Evolutionary conservation across 2,329 filamentous ascomycete genomes (phyloP).

Genomic region (Claviceps cyperi): DNA sequence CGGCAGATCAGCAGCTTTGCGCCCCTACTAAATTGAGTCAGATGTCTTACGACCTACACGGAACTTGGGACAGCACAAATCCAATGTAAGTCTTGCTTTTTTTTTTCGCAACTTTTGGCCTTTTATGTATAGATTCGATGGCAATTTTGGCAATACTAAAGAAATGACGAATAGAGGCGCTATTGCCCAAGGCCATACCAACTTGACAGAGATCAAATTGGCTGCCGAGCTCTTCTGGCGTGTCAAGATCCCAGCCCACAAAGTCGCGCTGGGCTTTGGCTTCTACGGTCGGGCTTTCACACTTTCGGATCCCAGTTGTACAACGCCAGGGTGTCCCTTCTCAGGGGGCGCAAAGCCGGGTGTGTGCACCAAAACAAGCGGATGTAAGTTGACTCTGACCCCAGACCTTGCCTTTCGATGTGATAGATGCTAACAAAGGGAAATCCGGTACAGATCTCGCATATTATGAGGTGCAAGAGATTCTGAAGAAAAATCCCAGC

Average conservation of each 20-base stretch:
- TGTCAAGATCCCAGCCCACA: constrained; percentile 21
- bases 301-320: constrained; percentile 9
- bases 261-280: constrained; percentile 26
- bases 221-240: constrained; percentile 28
- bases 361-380: constrained; percentile 5
- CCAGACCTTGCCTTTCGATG: neutral
- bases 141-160: neutral
- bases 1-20: neutral
- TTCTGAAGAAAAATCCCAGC: constrained; percentile 7
- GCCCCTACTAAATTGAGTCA: neutral
- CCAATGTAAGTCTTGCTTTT: constrained; percentile 10
- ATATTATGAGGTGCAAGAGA: constrained; percentile 9
- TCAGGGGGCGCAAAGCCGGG: constrained; percentile 7
- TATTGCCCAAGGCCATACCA: constrained; percentile 20
- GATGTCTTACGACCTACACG: constrained; percentile 29
- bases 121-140: neutral
- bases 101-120: neutral
- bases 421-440: neutral
- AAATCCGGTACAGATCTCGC: constrained; percentile 5
- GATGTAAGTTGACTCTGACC: neutral
- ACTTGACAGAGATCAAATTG: constrained; percentile 26
- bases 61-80: constrained; percentile 23
- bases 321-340: constrained; percentile 10
- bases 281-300: constrained; percentile 24
- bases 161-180: neutral